Percentiles rank a stretch among this genome's conserved stretches.
Conservation (phyloP, 208 protist genomes). For the Blechomonas ayalai region DNA sequence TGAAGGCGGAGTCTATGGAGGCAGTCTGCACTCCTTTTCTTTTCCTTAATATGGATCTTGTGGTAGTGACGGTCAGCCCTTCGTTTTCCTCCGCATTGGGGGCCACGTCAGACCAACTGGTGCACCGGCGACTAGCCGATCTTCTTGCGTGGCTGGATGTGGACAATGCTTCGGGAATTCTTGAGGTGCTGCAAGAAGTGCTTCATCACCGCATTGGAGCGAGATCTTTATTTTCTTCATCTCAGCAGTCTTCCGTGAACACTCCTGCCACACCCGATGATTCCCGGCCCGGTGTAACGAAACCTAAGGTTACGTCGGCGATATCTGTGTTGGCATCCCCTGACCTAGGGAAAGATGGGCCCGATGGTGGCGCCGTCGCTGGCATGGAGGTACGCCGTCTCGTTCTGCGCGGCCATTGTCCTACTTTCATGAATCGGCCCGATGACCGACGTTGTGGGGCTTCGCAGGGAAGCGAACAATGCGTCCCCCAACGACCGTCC, state of each 20-base stretch:
- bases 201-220: background rate
- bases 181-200: slow-evolving; percentile 3
- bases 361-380: too few relatives aligned
- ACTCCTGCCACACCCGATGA: too few relatives aligned
- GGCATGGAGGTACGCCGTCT: slow-evolving; percentile 21
- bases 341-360: too few relatives aligned
- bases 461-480: too few relatives aligned
- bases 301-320: too few relatives aligned
- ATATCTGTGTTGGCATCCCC: too few relatives aligned
- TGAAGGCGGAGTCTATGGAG: too few relatives aligned
- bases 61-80: slow-evolving; percentile 44
- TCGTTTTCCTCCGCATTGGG: slow-evolving; percentile 38
- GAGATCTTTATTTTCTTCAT: background rate
- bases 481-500: background rate
- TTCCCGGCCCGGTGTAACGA: too few relatives aligned
- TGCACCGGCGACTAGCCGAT: slow-evolving; percentile 21
- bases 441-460: too few relatives aligned
- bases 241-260: too few relatives aligned
- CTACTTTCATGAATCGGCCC: too few relatives aligned
- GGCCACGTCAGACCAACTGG: slow-evolving; percentile 17
- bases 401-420: slow-evolving; percentile 14
- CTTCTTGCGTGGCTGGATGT: slow-evolving; percentile 44
- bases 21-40: slow-evolving; percentile 34
- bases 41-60: slow-evolving; percentile 17
- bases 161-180: slow-evolving; percentile 7